A percentile compares a stretch with the other conserved stretches of the same genome.
phyloP scores from a whole-genome alignment of 139 green algal genomes.

The Microglena sp. region DNA sequence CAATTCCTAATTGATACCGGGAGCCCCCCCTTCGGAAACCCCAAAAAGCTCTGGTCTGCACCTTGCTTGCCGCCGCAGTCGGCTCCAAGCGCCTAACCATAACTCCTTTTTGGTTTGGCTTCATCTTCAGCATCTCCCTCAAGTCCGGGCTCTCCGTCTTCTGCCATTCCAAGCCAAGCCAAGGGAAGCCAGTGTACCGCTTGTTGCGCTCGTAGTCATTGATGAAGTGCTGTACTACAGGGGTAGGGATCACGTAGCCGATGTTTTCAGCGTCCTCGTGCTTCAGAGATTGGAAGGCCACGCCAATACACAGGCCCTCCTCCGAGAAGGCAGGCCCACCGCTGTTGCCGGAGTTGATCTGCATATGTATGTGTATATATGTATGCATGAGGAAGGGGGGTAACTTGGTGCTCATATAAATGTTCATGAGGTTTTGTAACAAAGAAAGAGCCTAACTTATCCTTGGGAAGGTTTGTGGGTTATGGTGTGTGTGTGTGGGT shows the following conservation, averaged over 20 bases:
- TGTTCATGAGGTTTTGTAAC: no score
- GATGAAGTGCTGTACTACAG: constrained; percentile 58
- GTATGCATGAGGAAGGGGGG: background rate
- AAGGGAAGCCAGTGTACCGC: constrained; percentile 40
- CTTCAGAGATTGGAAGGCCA: constrained; percentile 76
- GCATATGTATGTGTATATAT: background rate
- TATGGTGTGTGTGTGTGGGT: background rate
- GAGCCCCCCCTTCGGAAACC: no score
- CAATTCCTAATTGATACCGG: no score
- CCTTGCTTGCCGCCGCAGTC: constrained; percentile 26
- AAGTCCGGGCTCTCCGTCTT: background rate
- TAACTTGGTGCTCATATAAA: no score
- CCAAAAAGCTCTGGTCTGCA: no score
- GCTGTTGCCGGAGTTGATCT: constrained; percentile 74
- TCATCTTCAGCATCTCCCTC: background rate
- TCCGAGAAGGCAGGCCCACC: constrained; percentile 69
- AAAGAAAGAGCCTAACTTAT: no score
- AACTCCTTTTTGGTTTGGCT: constrained; percentile 48
- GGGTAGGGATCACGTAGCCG: constrained; percentile 28
- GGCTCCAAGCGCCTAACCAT: constrained; percentile 51
- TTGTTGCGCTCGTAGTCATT: constrained; percentile 63
- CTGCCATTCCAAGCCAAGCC: background rate
- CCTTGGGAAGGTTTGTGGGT: background rate
- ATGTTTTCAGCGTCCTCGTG: constrained; percentile 55
- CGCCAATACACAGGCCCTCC: constrained; percentile 75